A percentile compares a stretch with the other conserved stretches of the same genome.
These are phyloP conservation scores for Fraxinus baroniana DNA, from an alignment of 305 asterid species.

Conservation along the genomic window DNA sequence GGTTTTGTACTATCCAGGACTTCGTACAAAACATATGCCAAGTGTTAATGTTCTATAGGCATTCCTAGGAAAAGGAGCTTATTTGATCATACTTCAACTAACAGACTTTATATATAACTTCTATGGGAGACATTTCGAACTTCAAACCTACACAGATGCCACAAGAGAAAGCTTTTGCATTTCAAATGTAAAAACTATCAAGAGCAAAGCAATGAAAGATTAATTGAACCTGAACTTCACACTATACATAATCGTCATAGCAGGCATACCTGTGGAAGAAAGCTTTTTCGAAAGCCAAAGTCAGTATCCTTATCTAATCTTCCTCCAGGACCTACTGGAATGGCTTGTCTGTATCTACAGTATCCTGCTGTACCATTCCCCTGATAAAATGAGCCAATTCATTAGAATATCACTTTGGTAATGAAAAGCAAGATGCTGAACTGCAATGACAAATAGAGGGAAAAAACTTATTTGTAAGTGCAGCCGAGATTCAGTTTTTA, in stretches of 20 bases:
- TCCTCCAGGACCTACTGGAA: conserved; percentile 75
- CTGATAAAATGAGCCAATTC: conserved; percentile 31
- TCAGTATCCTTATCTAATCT: conserved; percentile 64
- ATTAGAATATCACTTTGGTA: background rate
- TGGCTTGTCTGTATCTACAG: conserved; percentile 83
- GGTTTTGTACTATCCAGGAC: background rate
- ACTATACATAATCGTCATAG: background rate
- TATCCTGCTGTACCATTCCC: conserved; percentile 70
- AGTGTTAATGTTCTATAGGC: background rate
- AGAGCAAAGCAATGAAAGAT: background rate
- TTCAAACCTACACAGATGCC: background rate
- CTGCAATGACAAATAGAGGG: background rate
- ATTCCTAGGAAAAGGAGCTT: background rate
- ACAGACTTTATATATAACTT: background rate
- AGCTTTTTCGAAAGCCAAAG: conserved; percentile 65
- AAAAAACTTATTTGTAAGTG: background rate
- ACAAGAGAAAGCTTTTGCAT: background rate
- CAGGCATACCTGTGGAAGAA: conserved; percentile 69
- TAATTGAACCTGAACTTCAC: background rate
- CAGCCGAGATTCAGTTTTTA: background rate
- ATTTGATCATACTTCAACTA: background rate
- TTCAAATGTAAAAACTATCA: background rate
- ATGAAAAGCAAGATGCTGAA: background rate
- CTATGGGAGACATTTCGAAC: background rate
- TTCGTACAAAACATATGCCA: background rate